These are phyloP conservation scores for Lipomyces sp. DNA, from an alignment of 805 yeast species.

Conservation along the genomic window DNA sequence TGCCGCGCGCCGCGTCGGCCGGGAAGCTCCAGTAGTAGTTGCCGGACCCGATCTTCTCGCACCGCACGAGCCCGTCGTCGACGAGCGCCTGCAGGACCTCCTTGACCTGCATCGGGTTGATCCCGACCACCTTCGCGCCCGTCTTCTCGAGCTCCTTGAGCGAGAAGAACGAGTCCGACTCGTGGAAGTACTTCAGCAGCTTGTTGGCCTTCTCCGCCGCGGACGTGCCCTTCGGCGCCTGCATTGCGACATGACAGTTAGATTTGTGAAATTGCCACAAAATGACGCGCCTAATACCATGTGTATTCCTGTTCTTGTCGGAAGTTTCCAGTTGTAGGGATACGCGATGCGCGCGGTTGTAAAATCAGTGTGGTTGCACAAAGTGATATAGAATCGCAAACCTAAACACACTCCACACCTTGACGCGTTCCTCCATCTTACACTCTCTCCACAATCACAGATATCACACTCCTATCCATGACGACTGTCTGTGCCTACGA, in stretches of 20 bases:
- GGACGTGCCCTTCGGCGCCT: constrained; percentile 30
- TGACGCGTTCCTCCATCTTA: background rate
- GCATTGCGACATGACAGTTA: background rate
- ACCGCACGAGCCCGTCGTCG: constrained; percentile 49
- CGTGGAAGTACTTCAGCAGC: constrained; percentile 22
- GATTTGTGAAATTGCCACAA: background rate
- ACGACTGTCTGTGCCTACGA: too few relatives aligned
- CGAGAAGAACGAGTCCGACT: constrained; percentile 26
- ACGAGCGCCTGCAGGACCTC: constrained; percentile 47
- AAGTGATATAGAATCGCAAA: too few relatives aligned
- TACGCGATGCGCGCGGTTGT: too few relatives aligned
- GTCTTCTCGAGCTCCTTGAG: constrained; percentile 51
- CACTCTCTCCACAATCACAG: background rate
- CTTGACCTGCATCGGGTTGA: constrained; percentile 55
- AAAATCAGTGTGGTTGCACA: too few relatives aligned
- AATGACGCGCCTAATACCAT: background rate
- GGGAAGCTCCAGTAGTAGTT: constrained; percentile 35
- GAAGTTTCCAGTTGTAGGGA: too few relatives aligned
- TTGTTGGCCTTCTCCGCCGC: constrained; percentile 24
- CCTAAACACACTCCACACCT: background rate
- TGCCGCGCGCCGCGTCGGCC: constrained; percentile 22
- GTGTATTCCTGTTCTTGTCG: too few relatives aligned
- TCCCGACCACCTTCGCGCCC: constrained; percentile 48
- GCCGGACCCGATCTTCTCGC: constrained; percentile 56
- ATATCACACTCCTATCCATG: too few relatives aligned